A percentile compares a stretch with the other conserved stretches of the same genome.
Evolutionary conservation across 2,329 filamentous ascomycete species (phyloP).

Genomic region (Ophiostoma sp.): DNA sequence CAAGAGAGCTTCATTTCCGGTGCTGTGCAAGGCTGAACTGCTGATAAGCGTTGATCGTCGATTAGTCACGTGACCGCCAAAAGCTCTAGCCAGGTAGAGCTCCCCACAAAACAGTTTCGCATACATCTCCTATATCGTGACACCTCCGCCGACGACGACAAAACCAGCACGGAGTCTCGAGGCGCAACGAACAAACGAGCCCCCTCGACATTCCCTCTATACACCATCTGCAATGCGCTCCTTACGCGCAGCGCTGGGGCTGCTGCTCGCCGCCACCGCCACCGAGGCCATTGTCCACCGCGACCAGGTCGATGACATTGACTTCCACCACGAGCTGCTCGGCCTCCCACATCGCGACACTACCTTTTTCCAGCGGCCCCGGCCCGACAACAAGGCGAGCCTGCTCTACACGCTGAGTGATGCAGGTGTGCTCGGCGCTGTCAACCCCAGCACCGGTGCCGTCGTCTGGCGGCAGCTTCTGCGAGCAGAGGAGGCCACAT

Average conservation of each 20-base stretch:
- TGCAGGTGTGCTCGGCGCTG: constrained; percentile 72
- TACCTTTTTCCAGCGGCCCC: constrained; percentile 91
- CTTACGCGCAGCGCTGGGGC: constrained; percentile 11
- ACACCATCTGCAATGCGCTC: constrained; percentile 16
- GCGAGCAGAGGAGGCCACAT: constrained; percentile 38
- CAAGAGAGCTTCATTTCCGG: too few relatives aligned
- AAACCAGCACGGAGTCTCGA: background rate
- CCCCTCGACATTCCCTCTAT: background rate
- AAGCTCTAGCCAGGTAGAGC: too few relatives aligned
- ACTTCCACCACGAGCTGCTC: constrained; percentile 87
- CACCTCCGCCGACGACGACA: background rate
- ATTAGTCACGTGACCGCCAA: too few relatives aligned
- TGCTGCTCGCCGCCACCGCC: constrained; percentile 28
- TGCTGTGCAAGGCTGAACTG: too few relatives aligned
- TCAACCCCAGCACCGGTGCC: constrained; percentile 80
- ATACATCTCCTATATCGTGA: background rate
- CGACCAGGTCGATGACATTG: constrained; percentile 86
- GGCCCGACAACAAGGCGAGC: constrained; percentile 74
- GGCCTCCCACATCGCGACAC: constrained; percentile 74
- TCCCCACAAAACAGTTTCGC: too few relatives aligned
- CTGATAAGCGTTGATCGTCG: too few relatives aligned
- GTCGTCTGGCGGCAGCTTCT: constrained; percentile 82
- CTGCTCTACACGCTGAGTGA: constrained; percentile 89
- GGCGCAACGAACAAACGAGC: background rate
- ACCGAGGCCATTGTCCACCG: constrained; percentile 63